These are phyloP conservation scores for Saprolegnia parasitica DNA, from an alignment of 352 stramenopile species.

Conservation along the genomic window DNA sequence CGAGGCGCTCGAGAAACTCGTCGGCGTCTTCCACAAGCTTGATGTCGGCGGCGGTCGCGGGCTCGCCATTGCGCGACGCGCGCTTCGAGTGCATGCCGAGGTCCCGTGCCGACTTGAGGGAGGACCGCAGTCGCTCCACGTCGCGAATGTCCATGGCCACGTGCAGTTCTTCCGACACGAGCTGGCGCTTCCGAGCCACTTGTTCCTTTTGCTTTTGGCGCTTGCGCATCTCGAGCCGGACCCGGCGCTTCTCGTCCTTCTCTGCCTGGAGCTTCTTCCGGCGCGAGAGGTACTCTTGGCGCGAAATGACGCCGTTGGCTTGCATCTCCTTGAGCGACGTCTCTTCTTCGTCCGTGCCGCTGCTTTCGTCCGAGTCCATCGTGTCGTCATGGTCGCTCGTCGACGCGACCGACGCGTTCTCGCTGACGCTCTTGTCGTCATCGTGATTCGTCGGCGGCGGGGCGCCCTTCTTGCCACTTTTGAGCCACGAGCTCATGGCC, in stretches of 20 bases:
- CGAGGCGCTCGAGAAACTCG: constrained; percentile 71
- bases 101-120: neutral
- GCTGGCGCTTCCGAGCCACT: constrained; percentile 48
- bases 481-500: constrained; percentile 55
- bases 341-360: constrained; percentile 50
- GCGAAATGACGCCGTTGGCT: constrained; percentile 57
- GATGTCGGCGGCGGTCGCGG: constrained; percentile 1
- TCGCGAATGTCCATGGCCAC: constrained; percentile 19
- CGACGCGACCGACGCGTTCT: constrained; percentile 26
- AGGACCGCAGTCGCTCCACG: neutral
- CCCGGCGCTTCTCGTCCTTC: constrained; percentile 50
- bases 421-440: constrained; percentile 37
- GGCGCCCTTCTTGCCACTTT: constrained; percentile 48
- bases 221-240: constrained; percentile 60
- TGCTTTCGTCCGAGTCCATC: constrained; percentile 48
- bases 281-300: constrained; percentile 72
- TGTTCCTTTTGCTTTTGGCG: constrained; percentile 55
- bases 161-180: constrained; percentile 13
- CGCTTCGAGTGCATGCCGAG: constrained; percentile 21
- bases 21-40: constrained; percentile 19
- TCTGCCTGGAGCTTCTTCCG: constrained; percentile 69
- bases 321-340: constrained; percentile 68
- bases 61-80: neutral
- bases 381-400: constrained; percentile 55
- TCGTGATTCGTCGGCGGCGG: constrained; percentile 34